Evolutionary conservation across 2,329 filamentous ascomycete species (phyloP).

Genomic region (Hyphodiscus sp.): DNA sequence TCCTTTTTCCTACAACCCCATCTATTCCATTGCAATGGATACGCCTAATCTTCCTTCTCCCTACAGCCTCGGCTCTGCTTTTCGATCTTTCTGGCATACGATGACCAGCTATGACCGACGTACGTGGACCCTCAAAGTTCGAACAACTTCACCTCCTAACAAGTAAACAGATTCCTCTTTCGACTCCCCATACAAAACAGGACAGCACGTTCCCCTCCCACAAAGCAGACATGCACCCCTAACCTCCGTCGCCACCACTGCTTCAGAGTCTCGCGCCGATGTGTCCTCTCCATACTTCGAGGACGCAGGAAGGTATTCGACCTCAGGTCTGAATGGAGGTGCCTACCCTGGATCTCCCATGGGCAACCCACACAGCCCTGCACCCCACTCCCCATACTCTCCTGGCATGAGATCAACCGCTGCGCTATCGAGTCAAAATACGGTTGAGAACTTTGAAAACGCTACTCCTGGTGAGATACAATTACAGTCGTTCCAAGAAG

Average conservation of each 20-base stretch:
- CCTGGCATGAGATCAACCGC: conserved; percentile 80
- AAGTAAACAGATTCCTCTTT: conserved; percentile 69
- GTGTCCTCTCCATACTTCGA: conserved; percentile 74
- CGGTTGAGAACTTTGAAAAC: conserved; percentile 62
- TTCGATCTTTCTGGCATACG: conserved; percentile 92
- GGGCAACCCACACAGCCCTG: conserved; percentile 42
- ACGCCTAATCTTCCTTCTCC: conserved; percentile 4
- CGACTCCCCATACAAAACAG: conserved; percentile 88
- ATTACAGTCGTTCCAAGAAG: conserved; percentile 93
- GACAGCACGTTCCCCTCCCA: conserved; percentile 81
- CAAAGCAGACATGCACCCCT: conserved; percentile 76
- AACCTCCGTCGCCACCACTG: conserved; percentile 78
- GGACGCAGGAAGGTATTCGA: conserved; percentile 53
- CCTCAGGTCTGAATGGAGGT: conserved; percentile 44
- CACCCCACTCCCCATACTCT: conserved; percentile 70
- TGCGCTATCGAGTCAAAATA: conserved; percentile 56
- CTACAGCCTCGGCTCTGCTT: conserved; percentile 56
- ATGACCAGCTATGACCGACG: conserved; percentile 64
- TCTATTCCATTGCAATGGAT: conserved; percentile 5
- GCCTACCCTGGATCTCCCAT: conserved; percentile 44
- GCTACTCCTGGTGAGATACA: conserved; percentile 77
- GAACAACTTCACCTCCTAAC: conserved; percentile 38
- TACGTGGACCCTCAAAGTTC: conserved; percentile 35
- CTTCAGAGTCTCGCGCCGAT: conserved; percentile 81
- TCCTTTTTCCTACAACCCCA: conserved; percentile 3